Evolutionary conservation across 805 yeast genomes (phyloP).

Genomic region (Kodamaea kakaduensis): DNA sequence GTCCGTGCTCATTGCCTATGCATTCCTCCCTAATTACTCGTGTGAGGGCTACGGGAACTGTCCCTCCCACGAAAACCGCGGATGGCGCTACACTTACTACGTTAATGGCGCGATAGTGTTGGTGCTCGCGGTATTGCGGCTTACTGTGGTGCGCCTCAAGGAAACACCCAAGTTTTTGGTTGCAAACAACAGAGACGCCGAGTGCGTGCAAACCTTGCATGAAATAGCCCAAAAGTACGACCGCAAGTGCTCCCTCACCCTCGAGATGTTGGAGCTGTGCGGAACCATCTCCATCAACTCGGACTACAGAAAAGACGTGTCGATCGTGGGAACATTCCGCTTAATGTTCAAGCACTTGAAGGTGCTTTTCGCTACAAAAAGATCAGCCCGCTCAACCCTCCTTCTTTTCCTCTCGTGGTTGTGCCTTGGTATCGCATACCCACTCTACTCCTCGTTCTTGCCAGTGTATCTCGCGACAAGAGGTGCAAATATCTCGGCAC

Average conservation of each 20-base stretch:
- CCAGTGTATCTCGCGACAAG: conserved; percentile 37
- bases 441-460: conserved; percentile 51
- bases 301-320: conserved; percentile 16
- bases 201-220: conserved; percentile 41
- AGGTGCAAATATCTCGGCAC: conserved; percentile 45
- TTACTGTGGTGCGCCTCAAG: conserved; percentile 34
- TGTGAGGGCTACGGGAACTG: conserved; percentile 43
- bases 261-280: conserved; percentile 20
- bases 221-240: conserved; percentile 36
- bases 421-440: conserved; percentile 54
- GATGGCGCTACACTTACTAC: conserved; percentile 56
- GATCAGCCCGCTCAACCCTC: conserved; percentile 8
- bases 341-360: conserved; percentile 10
- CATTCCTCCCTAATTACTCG: conserved; percentile 47
- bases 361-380: conserved; percentile 13
- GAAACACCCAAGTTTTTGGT: conserved; percentile 58
- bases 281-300: conserved; percentile 17
- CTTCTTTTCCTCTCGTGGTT: conserved; percentile 15
- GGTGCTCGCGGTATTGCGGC: conserved; percentile 29
- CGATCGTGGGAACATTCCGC: conserved; percentile 7
- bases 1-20: conserved; percentile 52
- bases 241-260: conserved; percentile 19
- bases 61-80: conserved; percentile 45
- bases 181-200: conserved; percentile 49
- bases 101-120: conserved; percentile 47